Conservation (phyloP, 2,329 filamentous ascomycete species). For the Fusarium cyanostomum region DNA sequence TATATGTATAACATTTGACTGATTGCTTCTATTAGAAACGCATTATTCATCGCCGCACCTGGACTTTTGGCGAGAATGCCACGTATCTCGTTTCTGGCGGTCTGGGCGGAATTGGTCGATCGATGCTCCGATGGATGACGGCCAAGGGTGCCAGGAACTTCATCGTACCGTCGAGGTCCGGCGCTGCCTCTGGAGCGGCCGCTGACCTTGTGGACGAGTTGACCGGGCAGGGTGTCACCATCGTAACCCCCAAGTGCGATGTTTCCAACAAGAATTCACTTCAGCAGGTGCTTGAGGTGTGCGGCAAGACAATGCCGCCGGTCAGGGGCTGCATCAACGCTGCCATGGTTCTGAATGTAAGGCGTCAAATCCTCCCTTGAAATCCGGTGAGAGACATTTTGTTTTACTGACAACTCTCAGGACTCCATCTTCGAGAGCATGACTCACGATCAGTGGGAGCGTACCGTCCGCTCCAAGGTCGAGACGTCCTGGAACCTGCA, state of each 20-base stretch:
- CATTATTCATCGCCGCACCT: too few species aligned
- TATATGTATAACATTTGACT: too few species aligned
- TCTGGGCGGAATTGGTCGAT: neutral
- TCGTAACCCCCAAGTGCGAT: constrained; percentile 56
- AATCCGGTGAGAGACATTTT: too few species aligned
- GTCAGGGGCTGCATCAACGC: constrained; percentile 56
- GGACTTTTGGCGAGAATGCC: constrained; percentile 37
- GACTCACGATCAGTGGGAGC: constrained; percentile 58
- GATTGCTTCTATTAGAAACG: too few species aligned
- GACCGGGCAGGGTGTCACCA: constrained; percentile 34
- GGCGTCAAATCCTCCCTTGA: too few species aligned
- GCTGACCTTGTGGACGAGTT: constrained; percentile 2
- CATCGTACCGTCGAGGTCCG: neutral
- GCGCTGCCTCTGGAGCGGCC: neutral
- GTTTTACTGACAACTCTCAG: too few species aligned
- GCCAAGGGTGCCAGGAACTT: neutral
- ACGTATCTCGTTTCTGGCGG: constrained; percentile 2
- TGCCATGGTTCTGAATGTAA: constrained; percentile 57
- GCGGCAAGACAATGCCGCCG: constrained; percentile 44
- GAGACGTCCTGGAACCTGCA: constrained; percentile 65
- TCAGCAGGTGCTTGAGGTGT: constrained; percentile 37
- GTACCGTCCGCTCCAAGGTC: constrained; percentile 62
- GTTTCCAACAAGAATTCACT: constrained; percentile 52
- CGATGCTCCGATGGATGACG: neutral
- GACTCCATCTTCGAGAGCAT: constrained; percentile 64